Evolutionary conservation across 139 green algal species (phyloP), one percentile per base, ranked within the genome.

Genomic region (Deuterostichococcus epilithicus): DNA sequence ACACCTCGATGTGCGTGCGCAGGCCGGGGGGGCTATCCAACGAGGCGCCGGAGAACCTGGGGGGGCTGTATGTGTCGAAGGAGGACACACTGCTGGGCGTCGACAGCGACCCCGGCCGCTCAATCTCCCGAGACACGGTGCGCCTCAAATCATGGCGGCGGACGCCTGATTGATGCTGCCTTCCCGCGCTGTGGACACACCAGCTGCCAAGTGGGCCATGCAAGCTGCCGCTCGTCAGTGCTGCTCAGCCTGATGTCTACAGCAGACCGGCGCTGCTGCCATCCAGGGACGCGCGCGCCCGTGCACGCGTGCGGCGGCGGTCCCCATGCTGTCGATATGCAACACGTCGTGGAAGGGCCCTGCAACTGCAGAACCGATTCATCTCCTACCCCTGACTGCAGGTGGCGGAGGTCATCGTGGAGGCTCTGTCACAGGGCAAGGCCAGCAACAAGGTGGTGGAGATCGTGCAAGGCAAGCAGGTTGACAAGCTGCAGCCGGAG

Each of bases 381-480:
- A 1, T 5, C 30, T 38, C 68, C 26, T 75, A 3, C 2, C 32
- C 13, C 28, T 22, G n/a, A 32, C 22, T 70, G 68, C 83, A 92
- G 88, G 86, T 93, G 65, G 88, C 88, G 42, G 84, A 90, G 38
- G 84, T 92, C 37, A 83, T 83, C 37, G 80, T 91, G 44, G 88
- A 91, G 69, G 85, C 89, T 4, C 81, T 92, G 63, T 38, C 74
- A 5, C 84, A 90, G 67, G 34, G 42, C 8, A 39, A 39, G 26
- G 89, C 88, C 5, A 69, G 28, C 15, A 82, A 88, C 74, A 90
- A 89, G 68, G 88, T 94, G 38, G 86, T 94, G 47, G 89, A 94
- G 80, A 81, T 92, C 38, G 83, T 94, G 32, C 85, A 86, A n/a
- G 42, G 65, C 65, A 71, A 78, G 26, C 30, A 77, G 38, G 71